phyloP scores from a whole-genome alignment of 2,329 filamentous ascomycete species.

The Mariannaea elegans region DNA sequence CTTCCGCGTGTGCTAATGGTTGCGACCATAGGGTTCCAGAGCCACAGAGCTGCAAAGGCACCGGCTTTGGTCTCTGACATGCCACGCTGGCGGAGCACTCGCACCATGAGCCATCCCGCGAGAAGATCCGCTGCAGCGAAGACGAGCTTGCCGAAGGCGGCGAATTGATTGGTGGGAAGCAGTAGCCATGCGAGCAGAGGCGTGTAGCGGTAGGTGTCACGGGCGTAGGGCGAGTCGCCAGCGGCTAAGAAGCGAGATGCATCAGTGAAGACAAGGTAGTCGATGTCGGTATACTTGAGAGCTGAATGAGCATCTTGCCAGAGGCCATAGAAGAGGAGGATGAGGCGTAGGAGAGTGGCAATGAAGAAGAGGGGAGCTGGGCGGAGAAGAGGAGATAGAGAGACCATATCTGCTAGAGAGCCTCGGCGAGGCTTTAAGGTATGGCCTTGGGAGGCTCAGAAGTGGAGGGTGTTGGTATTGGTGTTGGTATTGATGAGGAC shows the following conservation, averaged over 20 bases:
- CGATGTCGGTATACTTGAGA: slow-evolving; percentile 98
- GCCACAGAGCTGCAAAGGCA: slow-evolving; percentile 86
- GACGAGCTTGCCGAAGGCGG: slow-evolving; percentile 86
- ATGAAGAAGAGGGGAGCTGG: slow-evolving; percentile 62
- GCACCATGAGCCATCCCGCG: slow-evolving; percentile 79
- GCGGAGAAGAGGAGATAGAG: slow-evolving; percentile 41
- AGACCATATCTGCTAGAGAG: slow-evolving; percentile 28
- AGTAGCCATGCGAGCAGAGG: slow-evolving; percentile 92
- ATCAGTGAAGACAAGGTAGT: slow-evolving; percentile 98
- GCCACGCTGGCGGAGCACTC: slow-evolving; percentile 48
- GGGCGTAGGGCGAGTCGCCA: slow-evolving; percentile 80
- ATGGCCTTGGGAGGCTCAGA: background rate
- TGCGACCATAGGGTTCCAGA: slow-evolving; percentile 97
- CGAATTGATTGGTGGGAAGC: slow-evolving; percentile 76
- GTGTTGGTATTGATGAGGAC: slow-evolving; percentile 32
- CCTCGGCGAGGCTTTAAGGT: background rate
- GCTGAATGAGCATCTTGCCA: slow-evolving; percentile 93
- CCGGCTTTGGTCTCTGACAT: slow-evolving; percentile 67
- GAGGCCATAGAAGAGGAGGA: slow-evolving; percentile 85
- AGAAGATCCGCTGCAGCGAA: slow-evolving; percentile 87
- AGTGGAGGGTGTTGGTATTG: slow-evolving; percentile 4
- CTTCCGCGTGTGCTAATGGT: slow-evolving; percentile 95
- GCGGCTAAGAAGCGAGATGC: slow-evolving; percentile 79
- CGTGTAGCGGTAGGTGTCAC: slow-evolving; percentile 97
- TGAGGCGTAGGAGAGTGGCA: slow-evolving; percentile 71